A percentile compares a stretch with the other conserved stretches of the same genome.
These are phyloP conservation scores for Wickerhamiella hasegawae DNA, from an alignment of 805 yeast species.

Conservation along the genomic window DNA sequence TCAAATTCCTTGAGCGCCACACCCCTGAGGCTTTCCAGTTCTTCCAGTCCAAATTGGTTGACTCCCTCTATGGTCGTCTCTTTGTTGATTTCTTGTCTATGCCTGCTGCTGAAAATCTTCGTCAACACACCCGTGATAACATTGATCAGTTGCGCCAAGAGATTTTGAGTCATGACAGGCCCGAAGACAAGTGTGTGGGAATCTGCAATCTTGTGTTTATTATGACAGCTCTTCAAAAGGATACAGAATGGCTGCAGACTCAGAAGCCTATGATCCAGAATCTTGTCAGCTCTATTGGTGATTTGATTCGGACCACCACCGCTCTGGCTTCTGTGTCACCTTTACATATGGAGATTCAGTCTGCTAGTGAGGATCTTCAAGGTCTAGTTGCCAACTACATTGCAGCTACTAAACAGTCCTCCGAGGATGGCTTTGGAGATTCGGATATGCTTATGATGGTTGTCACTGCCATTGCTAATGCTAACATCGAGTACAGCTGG, in stretches of 20 bases:
- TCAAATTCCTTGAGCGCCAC: constrained; percentile 71
- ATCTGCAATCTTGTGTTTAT: constrained; percentile 50
- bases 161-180: constrained; percentile 32
- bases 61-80: constrained; percentile 47
- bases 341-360: constrained; percentile 54
- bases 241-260: constrained; percentile 38
- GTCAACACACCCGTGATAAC: constrained; percentile 38
- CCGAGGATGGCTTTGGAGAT: constrained; percentile 16
- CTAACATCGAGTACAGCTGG: constrained; percentile 30
- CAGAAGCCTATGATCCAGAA: constrained; percentile 29
- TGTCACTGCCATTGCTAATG: constrained; percentile 27
- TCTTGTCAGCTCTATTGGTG: constrained; percentile 26
- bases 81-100: constrained; percentile 49
- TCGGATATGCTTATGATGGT: constrained; percentile 25
- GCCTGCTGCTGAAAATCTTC: constrained; percentile 30
- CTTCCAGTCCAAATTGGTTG: constrained; percentile 49
- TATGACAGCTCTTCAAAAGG: constrained; percentile 33
- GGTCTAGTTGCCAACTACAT: constrained; percentile 23
- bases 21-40: constrained; percentile 57
- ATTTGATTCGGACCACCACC: constrained; percentile 29
- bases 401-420: too few species aligned
- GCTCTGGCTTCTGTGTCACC: constrained; percentile 36
- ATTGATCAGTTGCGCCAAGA: constrained; percentile 33
- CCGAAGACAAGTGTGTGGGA: constrained; percentile 41
- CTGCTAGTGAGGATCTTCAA: constrained; percentile 51